Base-by-base conservation (phyloP, 106 monocot genomes). In the Acorus gramineus region DNA sequence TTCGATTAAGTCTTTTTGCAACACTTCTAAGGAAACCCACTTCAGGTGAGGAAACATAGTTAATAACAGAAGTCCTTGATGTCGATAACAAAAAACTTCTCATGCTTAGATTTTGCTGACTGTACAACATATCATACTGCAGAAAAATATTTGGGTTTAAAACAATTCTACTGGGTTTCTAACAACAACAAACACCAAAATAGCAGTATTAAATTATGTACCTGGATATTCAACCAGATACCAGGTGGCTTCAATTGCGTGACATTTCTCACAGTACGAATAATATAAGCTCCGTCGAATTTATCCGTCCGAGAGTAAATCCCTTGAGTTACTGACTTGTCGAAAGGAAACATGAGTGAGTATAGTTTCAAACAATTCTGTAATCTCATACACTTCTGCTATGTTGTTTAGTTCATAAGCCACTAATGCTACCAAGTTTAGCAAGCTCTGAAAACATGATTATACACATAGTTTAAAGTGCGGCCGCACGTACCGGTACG, bases 31-130 rank as follows among this genome's bases (percentile, higher is more conserved):
- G 86, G 71, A 95, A 90, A 50, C 3, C 57, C 46, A 84, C 55
- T 76, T 95, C 94, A 11, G 94, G 94, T n/a, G 91, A 86, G 28
- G 91, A 91, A 3, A 91, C 71, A 67, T 91, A 79, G 64, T 64
- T 57, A 14, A 84, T 64, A 14, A 73, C 4, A 46, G 76, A 56
- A 67, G 55, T 51, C 72, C 56, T 84, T 12, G 73, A 46, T 47
- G 81, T 48, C 12, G 78, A 76, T 73, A 87, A 73, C 8, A 80
- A 63, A 51, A 67, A 87, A n/a, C 12, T 72, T 58, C 74, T 80
- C 83, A 87, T 74, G 69, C 71, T 83, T 46, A 80, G 45, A 47
- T 77, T 74, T 45, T 73, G 83, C 46, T 87, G 77, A 4, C 42
- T 61, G 73, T 80, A 87, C 70, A 87, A 87, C 9, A 61, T 65